Evolutionary conservation across 345 rosid genomes (phyloP), one percentile per base, ranked within the genome.

Genomic region (Citrus medica): DNA sequence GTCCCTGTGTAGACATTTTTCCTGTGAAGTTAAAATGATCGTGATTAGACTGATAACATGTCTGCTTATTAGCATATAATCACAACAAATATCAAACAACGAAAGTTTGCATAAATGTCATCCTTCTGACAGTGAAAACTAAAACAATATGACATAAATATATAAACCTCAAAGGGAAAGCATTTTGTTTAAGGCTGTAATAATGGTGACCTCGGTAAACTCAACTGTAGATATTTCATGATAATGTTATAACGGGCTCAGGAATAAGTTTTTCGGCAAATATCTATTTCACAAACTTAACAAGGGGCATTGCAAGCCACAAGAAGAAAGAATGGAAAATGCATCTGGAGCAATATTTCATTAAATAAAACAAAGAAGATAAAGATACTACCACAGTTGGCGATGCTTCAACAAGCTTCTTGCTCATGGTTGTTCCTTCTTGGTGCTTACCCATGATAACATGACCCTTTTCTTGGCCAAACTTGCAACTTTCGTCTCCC

Each of bases 391-490:
- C 90, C 93, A 74, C 63, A 55, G 83, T 80, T 25, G 85, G 63
- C 22, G 86, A 77, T 40, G 90, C 81, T 76, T 84, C 63, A 13
- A 86, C 80, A 14, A 56, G 27, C 73, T 79, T 76, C 82, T 79
- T 74, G 76, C 82, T 85, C 25, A 82, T 71, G 48, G 68, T 73
- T 37, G 79, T 81, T 74, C 84, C 86, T 75, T 85, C 85, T 69
- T 75, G 83, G 67, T 56, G 85, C 77, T 83, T 88, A 66, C 77
- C 82, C 93, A 90, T 24, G 69, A 73, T 65, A 59, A 37, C 42
- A 22, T 32, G 63, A 51, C 33, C 6, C 62, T 78, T 55, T 69
- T 62, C 46, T 67, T 3, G 9, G 55, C 60, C 40, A 73, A 69
- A 76, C n/a, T 30, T 21, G 72, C 72, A 35, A 67, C 37, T 1